Conservation (phyloP, 192 early-diverging fungal genomes). For the Rhizoclosmatium globosum region DNA sequence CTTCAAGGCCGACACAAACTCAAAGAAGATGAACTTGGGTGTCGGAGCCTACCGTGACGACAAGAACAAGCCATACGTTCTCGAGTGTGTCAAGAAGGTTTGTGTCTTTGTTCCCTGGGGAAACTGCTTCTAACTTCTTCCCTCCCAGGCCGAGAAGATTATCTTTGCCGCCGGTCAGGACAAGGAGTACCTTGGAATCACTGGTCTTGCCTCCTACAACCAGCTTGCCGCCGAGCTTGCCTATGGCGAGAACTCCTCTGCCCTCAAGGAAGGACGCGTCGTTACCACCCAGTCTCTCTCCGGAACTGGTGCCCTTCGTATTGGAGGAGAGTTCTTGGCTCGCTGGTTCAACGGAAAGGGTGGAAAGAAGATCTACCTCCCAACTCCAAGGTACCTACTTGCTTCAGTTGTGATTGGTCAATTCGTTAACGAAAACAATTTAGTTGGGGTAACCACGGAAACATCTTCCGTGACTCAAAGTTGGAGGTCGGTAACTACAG, state of each 20-base stretch:
- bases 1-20: constrained; percentile 89
- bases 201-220: constrained; percentile 87
- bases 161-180: constrained; percentile 75
- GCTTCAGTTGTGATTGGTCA: not conserved
- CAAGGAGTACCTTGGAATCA: constrained; percentile 98
- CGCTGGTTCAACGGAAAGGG: constrained; percentile 76
- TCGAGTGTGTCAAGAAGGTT: constrained; percentile 87
- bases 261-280: constrained; percentile 73
- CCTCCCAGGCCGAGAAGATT: constrained; percentile 77
- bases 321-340: constrained; percentile 88
- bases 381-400: constrained; percentile 69
- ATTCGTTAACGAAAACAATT: not conserved
- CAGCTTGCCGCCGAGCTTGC: constrained; percentile 83
- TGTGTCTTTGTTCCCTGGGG: not conserved
- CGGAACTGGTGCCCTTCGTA: constrained; percentile 95
- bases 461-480: constrained; percentile 91
- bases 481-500: constrained; percentile 87
- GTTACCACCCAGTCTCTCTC: constrained; percentile 95
- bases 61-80: constrained; percentile 86
- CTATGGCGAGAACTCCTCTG: constrained; percentile 78
- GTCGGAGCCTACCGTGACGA: constrained; percentile 98
- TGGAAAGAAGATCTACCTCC: constrained; percentile 89
- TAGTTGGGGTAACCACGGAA: constrained; percentile 97
- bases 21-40: constrained; percentile 97
- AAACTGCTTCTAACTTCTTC: not conserved